Conservation (phyloP, 129 eudicot genomes). For the Calendula officinalis region DNA sequence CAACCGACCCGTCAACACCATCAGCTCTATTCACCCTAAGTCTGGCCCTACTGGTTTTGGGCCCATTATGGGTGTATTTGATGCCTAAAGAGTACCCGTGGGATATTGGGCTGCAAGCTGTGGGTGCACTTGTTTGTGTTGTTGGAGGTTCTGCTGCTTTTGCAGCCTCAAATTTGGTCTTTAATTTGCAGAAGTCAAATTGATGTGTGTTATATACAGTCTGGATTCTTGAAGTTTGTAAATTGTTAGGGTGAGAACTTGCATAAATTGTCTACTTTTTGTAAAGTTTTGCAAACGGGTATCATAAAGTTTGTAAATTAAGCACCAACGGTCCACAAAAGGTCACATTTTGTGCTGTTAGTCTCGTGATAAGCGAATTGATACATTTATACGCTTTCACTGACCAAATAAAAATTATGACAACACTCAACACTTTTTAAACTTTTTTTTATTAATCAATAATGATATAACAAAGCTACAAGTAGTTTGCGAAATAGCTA, state of each 20-base stretch:
- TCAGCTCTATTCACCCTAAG: conserved; percentile 61
- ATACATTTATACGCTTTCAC: no score
- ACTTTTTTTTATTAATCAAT: no score
- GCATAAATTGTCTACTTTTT: conserved; percentile 10
- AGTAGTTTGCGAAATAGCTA: no score
- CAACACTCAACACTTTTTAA: no score
- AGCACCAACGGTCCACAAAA: conserved; percentile 8
- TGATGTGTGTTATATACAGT: conserved; percentile 29
- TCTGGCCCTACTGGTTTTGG: conserved; percentile 50
- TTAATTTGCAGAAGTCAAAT: conserved; percentile 65
- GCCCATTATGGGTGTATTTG: conserved; percentile 62
- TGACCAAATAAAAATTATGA: no score
- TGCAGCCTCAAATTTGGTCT: conserved; percentile 79
- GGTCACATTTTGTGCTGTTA: conserved; percentile 5
- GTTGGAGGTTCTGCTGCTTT: conserved; percentile 92
- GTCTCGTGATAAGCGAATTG: no score
- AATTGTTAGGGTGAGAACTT: conserved; percentile 18
- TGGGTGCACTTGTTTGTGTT: conserved; percentile 59
- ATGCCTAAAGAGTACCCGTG: conserved; percentile 91
- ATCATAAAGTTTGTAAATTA: neutral
- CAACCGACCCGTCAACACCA: conserved; percentile 78
- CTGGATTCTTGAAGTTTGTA: conserved; percentile 17
- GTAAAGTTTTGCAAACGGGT: neutral
- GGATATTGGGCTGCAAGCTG: conserved; percentile 67
- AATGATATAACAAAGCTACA: no score